These are phyloP conservation scores for Annulohypoxylon stygium DNA, from an alignment of 495 filamentous ascomycete genomes.

Conservation along the genomic window DNA sequence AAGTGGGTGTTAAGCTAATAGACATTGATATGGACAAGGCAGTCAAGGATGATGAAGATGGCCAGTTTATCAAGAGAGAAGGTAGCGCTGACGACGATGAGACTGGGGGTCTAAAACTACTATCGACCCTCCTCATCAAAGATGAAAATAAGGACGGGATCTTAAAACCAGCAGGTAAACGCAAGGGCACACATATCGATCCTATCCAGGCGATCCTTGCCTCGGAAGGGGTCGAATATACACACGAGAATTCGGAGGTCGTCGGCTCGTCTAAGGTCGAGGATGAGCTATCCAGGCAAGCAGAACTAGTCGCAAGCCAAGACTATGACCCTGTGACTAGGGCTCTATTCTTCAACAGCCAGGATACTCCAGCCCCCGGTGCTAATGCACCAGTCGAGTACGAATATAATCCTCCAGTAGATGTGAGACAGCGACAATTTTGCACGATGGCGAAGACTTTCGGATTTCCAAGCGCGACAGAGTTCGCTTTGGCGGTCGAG, in stretches of 20 bases:
- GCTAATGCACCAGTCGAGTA: conserved; percentile 63
- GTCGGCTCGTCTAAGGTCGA: conserved; percentile 90
- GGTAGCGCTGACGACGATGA: conserved; percentile 62
- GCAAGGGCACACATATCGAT: conserved; percentile 68
- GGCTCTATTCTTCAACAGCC: conserved; percentile 55
- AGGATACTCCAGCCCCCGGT: conserved; percentile 31
- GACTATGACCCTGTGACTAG: conserved; percentile 52
- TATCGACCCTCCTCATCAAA: conserved; percentile 77
- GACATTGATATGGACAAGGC: conserved; percentile 77
- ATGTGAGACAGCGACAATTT: conserved; percentile 85
- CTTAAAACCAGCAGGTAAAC: conserved; percentile 45
- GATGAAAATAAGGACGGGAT: conserved; percentile 59
- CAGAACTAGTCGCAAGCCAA: conserved; percentile 72
- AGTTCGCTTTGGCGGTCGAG: conserved; percentile 95
- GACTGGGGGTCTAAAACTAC: conserved; percentile 79
- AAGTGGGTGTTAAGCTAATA: conserved; percentile 82
- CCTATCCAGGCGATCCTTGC: conserved; percentile 91
- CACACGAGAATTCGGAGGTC: conserved; percentile 96
- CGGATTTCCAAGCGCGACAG: conserved; percentile 79
- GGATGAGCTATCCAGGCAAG: conserved; percentile 79
- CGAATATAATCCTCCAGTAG: conserved; percentile 79
- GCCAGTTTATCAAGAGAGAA: conserved; percentile 56
- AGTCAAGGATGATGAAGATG: conserved; percentile 65
- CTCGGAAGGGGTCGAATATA: conserved; percentile 91
- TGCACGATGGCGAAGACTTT: conserved; percentile 87